A percentile compares a stretch with the other conserved stretches of the same genome.
phyloP scores from a whole-genome alignment of 345 rosid genomes.

The Gynandropsis gynandra region DNA sequence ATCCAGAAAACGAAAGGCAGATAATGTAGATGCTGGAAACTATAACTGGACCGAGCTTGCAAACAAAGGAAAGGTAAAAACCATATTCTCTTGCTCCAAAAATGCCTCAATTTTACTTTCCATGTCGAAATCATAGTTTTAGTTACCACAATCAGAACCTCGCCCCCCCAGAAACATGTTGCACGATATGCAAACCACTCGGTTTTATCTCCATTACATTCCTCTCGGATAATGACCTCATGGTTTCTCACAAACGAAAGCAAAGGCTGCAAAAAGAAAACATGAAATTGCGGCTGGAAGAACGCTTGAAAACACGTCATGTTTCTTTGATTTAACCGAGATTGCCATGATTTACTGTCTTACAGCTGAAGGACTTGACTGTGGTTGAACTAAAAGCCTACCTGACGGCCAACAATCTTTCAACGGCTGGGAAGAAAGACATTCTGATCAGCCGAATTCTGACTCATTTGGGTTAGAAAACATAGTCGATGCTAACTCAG shows the following conservation, averaged over 20 bases:
- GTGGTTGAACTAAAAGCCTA: slow-evolving; percentile 62
- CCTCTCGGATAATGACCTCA: slow-evolving; percentile 1
- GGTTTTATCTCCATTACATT: not conserved
- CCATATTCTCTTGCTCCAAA: no score
- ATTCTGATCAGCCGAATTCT: slow-evolving; percentile 59
- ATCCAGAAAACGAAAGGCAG: slow-evolving; percentile 63
- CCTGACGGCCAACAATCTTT: slow-evolving; percentile 54
- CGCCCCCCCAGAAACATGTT: no score
- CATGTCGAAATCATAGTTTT: no score
- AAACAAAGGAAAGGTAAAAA: slow-evolving; percentile 69
- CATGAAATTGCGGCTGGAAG: no score
- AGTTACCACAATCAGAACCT: no score
- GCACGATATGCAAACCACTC: no score
- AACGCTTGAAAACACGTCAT: not conserved
- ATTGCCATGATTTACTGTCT: slow-evolving; percentile 11
- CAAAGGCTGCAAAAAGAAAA: no score
- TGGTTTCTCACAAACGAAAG: not conserved
- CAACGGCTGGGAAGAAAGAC: slow-evolving; percentile 73
- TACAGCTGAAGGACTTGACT: slow-evolving; percentile 80
- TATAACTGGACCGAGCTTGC: slow-evolving; percentile 72
- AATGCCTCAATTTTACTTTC: no score
- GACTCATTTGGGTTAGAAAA: slow-evolving; percentile 58
- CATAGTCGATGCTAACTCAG: slow-evolving; percentile 8
- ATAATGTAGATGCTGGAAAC: slow-evolving; percentile 41
- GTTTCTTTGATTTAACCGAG: slow-evolving; percentile 3